phyloP scores from a whole-genome alignment of 164 flowering plant genomes.

The Stephania cephalantha region DNA sequence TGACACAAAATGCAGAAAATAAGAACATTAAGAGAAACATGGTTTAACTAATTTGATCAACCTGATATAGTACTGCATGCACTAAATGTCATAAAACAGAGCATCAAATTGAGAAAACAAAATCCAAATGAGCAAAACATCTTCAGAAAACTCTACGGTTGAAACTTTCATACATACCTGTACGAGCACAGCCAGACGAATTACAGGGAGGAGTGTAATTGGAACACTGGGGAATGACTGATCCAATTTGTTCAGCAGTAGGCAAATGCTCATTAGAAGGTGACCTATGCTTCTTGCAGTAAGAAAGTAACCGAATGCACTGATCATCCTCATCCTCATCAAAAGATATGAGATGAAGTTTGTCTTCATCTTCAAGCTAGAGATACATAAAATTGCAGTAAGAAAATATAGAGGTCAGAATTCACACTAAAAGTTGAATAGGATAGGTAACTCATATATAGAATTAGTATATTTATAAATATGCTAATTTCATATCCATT shows the following conservation, averaged over 20 bases:
- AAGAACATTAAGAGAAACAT: not conserved
- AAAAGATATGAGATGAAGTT: slow-evolving; percentile 53
- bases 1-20: slow-evolving; percentile 5
- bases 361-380: slow-evolving; percentile 91
- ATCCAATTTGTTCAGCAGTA: slow-evolving; percentile 37
- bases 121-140: not conserved
- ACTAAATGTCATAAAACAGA: not conserved
- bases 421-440: too few relatives aligned
- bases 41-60: not conserved
- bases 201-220: slow-evolving; percentile 61
- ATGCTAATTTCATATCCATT: too few relatives aligned
- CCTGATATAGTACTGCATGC: not conserved
- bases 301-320: slow-evolving; percentile 84
- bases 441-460: too few relatives aligned
- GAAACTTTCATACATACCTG: slow-evolving; percentile 42
- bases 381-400: slow-evolving; percentile 9
- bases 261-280: slow-evolving; percentile 56
- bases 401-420: not conserved
- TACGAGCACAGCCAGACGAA: slow-evolving; percentile 95
- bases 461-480: too few relatives aligned
- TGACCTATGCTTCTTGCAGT: slow-evolving; percentile 87
- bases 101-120: not conserved
- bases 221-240: slow-evolving; percentile 29
- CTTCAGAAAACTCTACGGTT: not conserved
- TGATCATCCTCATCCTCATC: slow-evolving; percentile 89